phyloP scores from a whole-genome alignment of 2,329 filamentous ascomycete genomes.

The Nigrospora oryzae region DNA sequence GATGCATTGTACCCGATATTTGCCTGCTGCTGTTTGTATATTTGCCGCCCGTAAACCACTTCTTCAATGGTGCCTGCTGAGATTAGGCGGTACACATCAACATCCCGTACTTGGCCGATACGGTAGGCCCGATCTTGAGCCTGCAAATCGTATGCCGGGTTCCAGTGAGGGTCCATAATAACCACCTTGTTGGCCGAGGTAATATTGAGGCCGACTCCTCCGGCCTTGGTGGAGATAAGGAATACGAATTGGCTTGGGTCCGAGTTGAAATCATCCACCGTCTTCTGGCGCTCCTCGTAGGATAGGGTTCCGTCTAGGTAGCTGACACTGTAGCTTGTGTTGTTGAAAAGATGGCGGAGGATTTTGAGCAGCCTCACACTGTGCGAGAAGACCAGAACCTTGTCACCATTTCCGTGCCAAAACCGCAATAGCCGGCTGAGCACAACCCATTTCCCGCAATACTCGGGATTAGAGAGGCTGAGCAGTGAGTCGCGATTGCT shows the following conservation, averaged over 20 bases:
- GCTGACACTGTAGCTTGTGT: constrained; percentile 82
- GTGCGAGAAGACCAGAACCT: constrained; percentile 92
- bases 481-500: constrained; percentile 68
- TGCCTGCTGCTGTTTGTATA: constrained; percentile 98
- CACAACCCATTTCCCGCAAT: constrained; percentile 95
- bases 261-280: constrained; percentile 86
- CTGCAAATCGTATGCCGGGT: constrained; percentile 87
- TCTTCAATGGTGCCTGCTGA: constrained; percentile 92
- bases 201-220: constrained; percentile 91
- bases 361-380: constrained; percentile 80
- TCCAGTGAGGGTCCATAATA: constrained; percentile 96
- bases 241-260: constrained; percentile 88
- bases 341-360: constrained; percentile 75
- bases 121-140: constrained; percentile 94
- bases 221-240: constrained; percentile 86
- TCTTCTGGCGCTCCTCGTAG: constrained; percentile 73
- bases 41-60: constrained; percentile 91
- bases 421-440: constrained; percentile 78
- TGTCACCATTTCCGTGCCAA: constrained; percentile 86
- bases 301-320: constrained; percentile 81
- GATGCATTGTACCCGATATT: constrained; percentile 96
- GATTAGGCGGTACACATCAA: constrained; percentile 90
- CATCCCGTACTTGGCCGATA: constrained; percentile 85
- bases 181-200: constrained; percentile 98
- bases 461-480: constrained; percentile 77